These are phyloP conservation scores for Mycosphaerella sp. DNA, from an alignment of 2,329 filamentous ascomycete species.

Conservation along the genomic window DNA sequence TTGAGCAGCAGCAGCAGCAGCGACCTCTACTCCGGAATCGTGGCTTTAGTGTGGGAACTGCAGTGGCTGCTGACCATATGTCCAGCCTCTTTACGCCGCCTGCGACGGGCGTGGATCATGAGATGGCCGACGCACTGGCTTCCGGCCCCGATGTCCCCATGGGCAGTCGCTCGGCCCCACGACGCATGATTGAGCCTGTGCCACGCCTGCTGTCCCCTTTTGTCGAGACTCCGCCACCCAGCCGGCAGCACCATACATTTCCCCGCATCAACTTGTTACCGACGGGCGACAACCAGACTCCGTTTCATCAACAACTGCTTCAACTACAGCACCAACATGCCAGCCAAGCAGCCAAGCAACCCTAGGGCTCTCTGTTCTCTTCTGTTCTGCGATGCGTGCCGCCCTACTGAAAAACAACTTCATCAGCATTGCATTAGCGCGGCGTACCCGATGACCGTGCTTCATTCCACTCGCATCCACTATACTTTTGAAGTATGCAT, in stretches of 20 bases:
- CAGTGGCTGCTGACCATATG: conserved; percentile 46
- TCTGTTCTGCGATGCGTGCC: not conserved
- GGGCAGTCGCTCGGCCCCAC: conserved; percentile 29
- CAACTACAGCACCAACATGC: conserved; percentile 26
- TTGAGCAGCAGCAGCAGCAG: conserved; percentile 35
- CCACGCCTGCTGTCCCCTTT: conserved; percentile 46
- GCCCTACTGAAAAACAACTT: conserved; percentile 5
- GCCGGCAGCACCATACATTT: conserved; percentile 41
- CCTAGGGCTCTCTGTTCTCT: not conserved
- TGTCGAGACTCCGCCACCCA: conserved; percentile 33
- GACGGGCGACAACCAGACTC: conserved; percentile 25
- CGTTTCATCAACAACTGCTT: conserved; percentile 30
- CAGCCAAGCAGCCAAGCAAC: conserved; percentile 9
- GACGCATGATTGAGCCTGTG: conserved; percentile 36
- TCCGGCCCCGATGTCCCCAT: conserved; percentile 15
- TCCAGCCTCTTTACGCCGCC: conserved; percentile 49
- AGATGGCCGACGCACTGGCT: conserved; percentile 29
- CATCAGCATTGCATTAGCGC: conserved; percentile 15
- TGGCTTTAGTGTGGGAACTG: conserved; percentile 55
- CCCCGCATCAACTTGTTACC: conserved; percentile 37
- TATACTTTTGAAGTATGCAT: conserved; percentile 15
- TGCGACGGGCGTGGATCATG: conserved; percentile 21
- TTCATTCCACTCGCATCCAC: conserved; percentile 12
- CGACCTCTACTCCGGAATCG: conserved; percentile 54
- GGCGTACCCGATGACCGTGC: conserved; percentile 7